A percentile compares a stretch with the other conserved stretches of the same genome.
Conservation (phyloP, 2,329 filamentous ascomycete species). For the Herpotrichia juniperi region DNA sequence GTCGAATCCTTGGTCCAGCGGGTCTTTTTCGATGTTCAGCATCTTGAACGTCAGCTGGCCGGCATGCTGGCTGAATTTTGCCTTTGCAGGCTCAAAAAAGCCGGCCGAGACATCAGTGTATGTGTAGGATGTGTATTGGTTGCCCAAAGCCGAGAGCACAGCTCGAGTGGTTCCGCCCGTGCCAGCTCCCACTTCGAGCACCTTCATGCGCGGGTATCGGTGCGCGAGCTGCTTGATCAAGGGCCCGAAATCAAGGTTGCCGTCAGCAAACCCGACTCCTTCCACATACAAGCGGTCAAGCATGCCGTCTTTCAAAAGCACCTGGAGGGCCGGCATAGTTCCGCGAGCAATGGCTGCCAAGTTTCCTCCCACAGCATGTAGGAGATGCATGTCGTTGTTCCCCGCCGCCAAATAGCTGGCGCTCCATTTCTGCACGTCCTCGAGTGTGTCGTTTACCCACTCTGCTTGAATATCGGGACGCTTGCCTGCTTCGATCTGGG, state of each 20-base stretch:
- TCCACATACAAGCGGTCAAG: slow-evolving; percentile 4
- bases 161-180: slow-evolving; percentile 13
- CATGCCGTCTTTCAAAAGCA: slow-evolving; percentile 3
- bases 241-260: background rate
- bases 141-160: slow-evolving; percentile 3
- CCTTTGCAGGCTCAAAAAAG: slow-evolving; percentile 9
- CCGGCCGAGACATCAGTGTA: slow-evolving; percentile 13
- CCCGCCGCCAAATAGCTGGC: too few species aligned
- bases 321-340: too few species aligned
- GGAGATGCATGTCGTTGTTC: too few species aligned
- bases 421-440: background rate
- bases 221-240: background rate
- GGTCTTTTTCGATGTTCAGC: slow-evolving; percentile 7
- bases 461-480: background rate
- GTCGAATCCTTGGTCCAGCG: slow-evolving; percentile 1
- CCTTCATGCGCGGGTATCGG: slow-evolving; percentile 8
- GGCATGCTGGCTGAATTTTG: slow-evolving; percentile 7
- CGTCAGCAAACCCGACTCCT: background rate
- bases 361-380: too few species aligned
- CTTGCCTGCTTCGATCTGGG: background rate
- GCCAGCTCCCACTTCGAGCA: slow-evolving; percentile 35
- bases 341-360: too few species aligned
- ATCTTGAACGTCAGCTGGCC: slow-evolving; percentile 4
- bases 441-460: slow-evolving; percentile 6
- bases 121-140: slow-evolving; percentile 9